Percentiles rank a stretch among this genome's conserved stretches.
Conservation (phyloP, 352 stramenopile species). For the Globisporangium rhizosaccharum region DNA sequence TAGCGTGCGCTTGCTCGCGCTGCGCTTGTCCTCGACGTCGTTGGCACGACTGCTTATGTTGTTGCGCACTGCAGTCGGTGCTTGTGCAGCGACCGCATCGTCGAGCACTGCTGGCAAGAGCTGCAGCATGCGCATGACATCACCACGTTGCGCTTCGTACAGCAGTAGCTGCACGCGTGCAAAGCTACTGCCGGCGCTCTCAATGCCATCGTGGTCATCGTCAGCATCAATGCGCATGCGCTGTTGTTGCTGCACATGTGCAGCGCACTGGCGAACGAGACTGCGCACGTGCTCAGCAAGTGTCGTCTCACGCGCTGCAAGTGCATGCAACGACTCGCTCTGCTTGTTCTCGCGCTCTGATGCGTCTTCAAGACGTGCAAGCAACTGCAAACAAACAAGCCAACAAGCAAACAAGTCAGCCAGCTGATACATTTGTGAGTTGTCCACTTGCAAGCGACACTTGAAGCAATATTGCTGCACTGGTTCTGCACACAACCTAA, state of each 20-base stretch:
- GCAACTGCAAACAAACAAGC: background rate
- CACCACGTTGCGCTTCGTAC: constrained; percentile 16
- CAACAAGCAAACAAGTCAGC: background rate
- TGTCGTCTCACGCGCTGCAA: background rate
- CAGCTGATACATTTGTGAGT: too few species aligned
- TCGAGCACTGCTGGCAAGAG: constrained; percentile 47
- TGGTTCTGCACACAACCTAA: background rate
- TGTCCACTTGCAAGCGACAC: too few species aligned
- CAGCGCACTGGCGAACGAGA: background rate
- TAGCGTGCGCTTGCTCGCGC: background rate
- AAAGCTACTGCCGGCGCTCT: background rate
- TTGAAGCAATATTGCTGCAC: too few species aligned
- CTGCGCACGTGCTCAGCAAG: background rate
- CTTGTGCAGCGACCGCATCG: constrained; percentile 20
- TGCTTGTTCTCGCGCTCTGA: background rate
- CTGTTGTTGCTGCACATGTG: background rate
- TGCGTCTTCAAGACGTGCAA: background rate
- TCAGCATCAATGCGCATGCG: background rate
- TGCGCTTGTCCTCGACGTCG: background rate
- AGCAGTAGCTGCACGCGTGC: constrained; percentile 8
- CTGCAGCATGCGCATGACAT: constrained; percentile 41
- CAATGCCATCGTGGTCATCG: constrained; percentile 1
- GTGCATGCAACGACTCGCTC: background rate
- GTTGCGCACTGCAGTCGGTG: background rate
- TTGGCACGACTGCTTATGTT: background rate